Base-by-base conservation (phyloP, 352 stramenopile species). In the Phytophthora sojae region DNA sequence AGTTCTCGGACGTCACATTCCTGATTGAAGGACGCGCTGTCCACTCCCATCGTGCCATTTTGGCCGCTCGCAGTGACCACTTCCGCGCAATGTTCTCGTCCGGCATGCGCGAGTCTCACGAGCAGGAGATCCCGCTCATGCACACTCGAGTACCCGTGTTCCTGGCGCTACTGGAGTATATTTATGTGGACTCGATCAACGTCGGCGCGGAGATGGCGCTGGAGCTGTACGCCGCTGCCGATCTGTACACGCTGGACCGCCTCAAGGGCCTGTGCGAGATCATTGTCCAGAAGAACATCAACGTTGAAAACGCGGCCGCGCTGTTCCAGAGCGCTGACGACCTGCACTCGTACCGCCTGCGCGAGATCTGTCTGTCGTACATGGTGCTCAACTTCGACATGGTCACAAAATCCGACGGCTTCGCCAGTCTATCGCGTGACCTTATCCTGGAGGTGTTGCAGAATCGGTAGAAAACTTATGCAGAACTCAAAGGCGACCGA, bases 131-230 rank as follows among this genome's bases (percentile, higher is more conserved):
- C 39, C 71, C 81, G 6, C 85, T 99, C 50, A 82, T 86, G 53
- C 93, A 97, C 65, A 98, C 97, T 55, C 91, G 92, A 23, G 77
- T 94, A 30, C 82, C 89, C 0, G 96, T 99, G 5, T 99, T 99
- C 79, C 73, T 99, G 23, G 80, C 97, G 44, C 82, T 99, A 61
- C 76, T 99, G 65, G 94, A 99, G 79, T 99, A 98, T 89, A 91
- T 99, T 71, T 99, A 99, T 78, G 97, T 97, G 15, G 97, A 99
- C 73, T 87, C 88, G n/a, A 93, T 99, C 35, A 92, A 97, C 71
- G 90, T 98, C 35, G 79, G 75, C 12, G 75, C 96, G 11, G 93
- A 99, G 64, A 93, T 98, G 81, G 96, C 96, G 29, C 86, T 99
- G 25, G 95, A 98, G 68, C 76, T 99, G 6, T 99, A 98, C 71